A percentile compares a stretch with the other conserved stretches of the same genome.
Evolutionary conservation across 805 yeast species (phyloP).

Genomic region (Cephaloascus fragrans): DNA sequence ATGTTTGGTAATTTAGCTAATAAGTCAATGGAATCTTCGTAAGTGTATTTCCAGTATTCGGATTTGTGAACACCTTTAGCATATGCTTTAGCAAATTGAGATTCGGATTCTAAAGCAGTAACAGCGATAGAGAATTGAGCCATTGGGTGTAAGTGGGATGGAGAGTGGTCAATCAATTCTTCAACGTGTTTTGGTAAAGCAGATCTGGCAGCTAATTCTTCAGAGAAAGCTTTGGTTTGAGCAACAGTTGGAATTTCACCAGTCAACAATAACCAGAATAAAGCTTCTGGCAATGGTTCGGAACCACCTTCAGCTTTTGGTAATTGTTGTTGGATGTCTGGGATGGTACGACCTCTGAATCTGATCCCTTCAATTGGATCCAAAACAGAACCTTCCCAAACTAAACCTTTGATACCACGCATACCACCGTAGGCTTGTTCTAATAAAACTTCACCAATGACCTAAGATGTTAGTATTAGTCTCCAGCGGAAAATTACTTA

Average conservation of each 20-base stretch:
- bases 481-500: not conserved
- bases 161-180: slow-evolving; percentile 52
- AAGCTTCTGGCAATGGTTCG: slow-evolving; percentile 66
- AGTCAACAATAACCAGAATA: slow-evolving; percentile 71
- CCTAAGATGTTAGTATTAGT: slow-evolving; percentile 14
- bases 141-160: slow-evolving; percentile 72
- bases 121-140: slow-evolving; percentile 73
- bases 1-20: slow-evolving; percentile 67
- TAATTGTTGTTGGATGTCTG: slow-evolving; percentile 56
- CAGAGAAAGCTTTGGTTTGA: slow-evolving; percentile 46
- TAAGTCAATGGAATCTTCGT: slow-evolving; percentile 61
- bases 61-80: slow-evolving; percentile 58
- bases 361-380: slow-evolving; percentile 72
- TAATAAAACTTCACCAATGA: slow-evolving; percentile 34
- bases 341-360: slow-evolving; percentile 69
- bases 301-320: slow-evolving; percentile 50
- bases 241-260: slow-evolving; percentile 59
- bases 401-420: slow-evolving; percentile 67
- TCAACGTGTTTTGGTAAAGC: slow-evolving; percentile 55
- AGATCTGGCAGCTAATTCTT: slow-evolving; percentile 56
- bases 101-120: slow-evolving; percentile 62
- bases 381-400: slow-evolving; percentile 74
- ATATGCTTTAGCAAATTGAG: slow-evolving; percentile 63
- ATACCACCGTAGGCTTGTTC: slow-evolving; percentile 54
- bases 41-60: slow-evolving; percentile 68